phyloP scores from a whole-genome alignment of 495 filamentous ascomycete genomes.

The Tuber borchii region DNA sequence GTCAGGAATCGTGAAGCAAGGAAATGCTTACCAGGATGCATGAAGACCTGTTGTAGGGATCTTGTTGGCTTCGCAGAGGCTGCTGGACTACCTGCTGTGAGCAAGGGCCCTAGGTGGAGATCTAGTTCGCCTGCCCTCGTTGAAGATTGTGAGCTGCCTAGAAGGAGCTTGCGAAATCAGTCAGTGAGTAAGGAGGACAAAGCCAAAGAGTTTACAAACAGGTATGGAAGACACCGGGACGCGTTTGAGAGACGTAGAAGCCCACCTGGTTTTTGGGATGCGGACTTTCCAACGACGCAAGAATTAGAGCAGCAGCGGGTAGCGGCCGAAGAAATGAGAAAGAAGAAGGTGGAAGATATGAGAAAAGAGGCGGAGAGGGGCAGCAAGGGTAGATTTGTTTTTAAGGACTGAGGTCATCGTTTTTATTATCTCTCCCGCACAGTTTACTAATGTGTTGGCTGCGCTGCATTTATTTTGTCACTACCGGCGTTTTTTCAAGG shows the following conservation, averaged over 20 bases:
- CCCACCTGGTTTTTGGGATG: slow-evolving; percentile 84
- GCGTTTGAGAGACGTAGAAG: slow-evolving; percentile 60
- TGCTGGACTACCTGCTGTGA: slow-evolving; percentile 26
- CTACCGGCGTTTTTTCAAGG: background rate
- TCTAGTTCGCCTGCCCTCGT: slow-evolving; percentile 46
- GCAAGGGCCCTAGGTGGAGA: slow-evolving; percentile 35
- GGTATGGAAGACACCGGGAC: slow-evolving; percentile 68
- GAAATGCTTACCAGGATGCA: slow-evolving; percentile 73
- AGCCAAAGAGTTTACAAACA: slow-evolving; percentile 60
- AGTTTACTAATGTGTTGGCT: background rate
- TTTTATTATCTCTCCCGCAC: background rate
- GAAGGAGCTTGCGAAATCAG: background rate
- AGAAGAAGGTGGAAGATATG: slow-evolving; percentile 61
- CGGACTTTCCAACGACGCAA: slow-evolving; percentile 80
- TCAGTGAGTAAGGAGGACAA: slow-evolving; percentile 52
- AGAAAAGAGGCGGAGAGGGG: slow-evolving; percentile 60
- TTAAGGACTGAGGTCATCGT: slow-evolving; percentile 9
- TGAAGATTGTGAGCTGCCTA: slow-evolving; percentile 50
- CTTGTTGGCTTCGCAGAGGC: slow-evolving; percentile 33
- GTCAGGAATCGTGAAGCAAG: slow-evolving; percentile 67
- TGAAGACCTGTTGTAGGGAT: slow-evolving; percentile 47
- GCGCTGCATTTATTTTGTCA: background rate
- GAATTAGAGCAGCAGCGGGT: slow-evolving; percentile 58
- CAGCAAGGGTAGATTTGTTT: slow-evolving; percentile 36
- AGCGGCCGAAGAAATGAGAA: slow-evolving; percentile 55